Evolutionary conservation across 352 stramenopile species (phyloP).

Genomic region (Globisporangium acanthophoron): DNA sequence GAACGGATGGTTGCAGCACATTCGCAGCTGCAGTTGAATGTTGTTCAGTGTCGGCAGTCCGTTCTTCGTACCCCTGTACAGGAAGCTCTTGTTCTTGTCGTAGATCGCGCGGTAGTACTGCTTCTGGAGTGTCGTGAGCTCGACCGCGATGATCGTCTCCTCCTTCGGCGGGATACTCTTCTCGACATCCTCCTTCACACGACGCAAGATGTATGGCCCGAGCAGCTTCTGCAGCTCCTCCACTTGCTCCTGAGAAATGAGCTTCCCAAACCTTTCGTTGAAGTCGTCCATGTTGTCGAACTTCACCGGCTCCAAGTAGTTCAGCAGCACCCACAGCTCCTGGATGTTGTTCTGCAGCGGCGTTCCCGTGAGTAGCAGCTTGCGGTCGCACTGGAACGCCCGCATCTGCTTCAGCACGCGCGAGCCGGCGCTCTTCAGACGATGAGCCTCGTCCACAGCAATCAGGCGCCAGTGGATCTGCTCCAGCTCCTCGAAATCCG

Average conservation of each 20-base stretch:
- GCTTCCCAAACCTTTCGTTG: conserved; percentile 91
- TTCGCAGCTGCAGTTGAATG: conserved; percentile 98
- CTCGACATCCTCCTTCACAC: conserved; percentile 97
- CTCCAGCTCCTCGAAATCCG: conserved; percentile 83
- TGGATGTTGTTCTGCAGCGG: conserved; percentile 96
- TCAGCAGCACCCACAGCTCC: conserved; percentile 96
- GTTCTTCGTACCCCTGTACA: conserved; percentile 89
- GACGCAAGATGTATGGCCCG: conserved; percentile 93
- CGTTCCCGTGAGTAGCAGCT: conserved; percentile 95
- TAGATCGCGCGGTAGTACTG: conserved; percentile 92
- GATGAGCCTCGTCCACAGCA: conserved; percentile 82
- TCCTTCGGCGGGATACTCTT: conserved; percentile 96
- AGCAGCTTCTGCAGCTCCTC: conserved; percentile 92
- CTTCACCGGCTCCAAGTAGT: conserved; percentile 95
- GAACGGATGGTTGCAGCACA: conserved; percentile 99
- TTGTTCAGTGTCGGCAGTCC: conserved; percentile 94
- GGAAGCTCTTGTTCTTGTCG: conserved; percentile 97
- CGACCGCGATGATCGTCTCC: conserved; percentile 94
- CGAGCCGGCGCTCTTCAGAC: conserved; percentile 72
- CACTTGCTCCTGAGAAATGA: conserved; percentile 93
- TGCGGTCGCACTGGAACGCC: conserved; percentile 80
- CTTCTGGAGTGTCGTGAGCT: conserved; percentile 94
- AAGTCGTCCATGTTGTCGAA: conserved; percentile 87
- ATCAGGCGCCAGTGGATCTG: conserved; percentile 83
- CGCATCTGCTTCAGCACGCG: conserved; percentile 87